phyloP scores from a whole-genome alignment of 805 yeast genomes.

The Schwanniomyces pseudopolymorphus region DNA sequence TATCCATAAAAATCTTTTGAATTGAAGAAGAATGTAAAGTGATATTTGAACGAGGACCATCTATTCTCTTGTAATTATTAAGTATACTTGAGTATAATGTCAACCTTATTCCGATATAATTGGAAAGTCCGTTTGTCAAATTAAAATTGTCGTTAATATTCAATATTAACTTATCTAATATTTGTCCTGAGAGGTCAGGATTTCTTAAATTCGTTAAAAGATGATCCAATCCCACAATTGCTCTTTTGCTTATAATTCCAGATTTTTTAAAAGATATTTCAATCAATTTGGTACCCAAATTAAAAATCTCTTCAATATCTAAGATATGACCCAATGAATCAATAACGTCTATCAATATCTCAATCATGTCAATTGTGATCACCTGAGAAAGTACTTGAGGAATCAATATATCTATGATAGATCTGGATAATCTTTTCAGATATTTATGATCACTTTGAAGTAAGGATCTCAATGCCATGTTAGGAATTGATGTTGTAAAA shows the following conservation, averaged over 20 bases:
- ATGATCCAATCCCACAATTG: constrained; percentile 49
- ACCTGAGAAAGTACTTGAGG: constrained; percentile 34
- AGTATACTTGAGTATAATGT: constrained; percentile 15
- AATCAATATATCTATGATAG: constrained; percentile 36
- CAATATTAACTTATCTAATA: constrained; percentile 16
- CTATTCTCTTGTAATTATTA: constrained; percentile 9
- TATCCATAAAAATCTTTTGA: constrained; percentile 15
- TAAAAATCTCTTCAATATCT: constrained; percentile 29
- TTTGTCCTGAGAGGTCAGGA: constrained; percentile 1
- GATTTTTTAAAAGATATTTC: constrained; percentile 36
- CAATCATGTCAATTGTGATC: constrained; percentile 57
- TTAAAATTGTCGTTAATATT: constrained; percentile 11
- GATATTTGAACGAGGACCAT: constrained; percentile 1
- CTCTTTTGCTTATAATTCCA: constrained; percentile 49
- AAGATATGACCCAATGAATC: constrained; percentile 48
- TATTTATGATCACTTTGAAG: constrained; percentile 26
- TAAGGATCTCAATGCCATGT: constrained; percentile 51
- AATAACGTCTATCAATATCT: constrained; percentile 57
- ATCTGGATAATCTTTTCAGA: constrained; percentile 18
- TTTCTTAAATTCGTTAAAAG: constrained; percentile 27
- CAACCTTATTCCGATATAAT: constrained; percentile 7
- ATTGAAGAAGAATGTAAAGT: constrained; percentile 3
- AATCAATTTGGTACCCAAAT: constrained; percentile 28
- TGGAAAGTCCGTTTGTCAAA: constrained; percentile 15
- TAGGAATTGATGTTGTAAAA: constrained; percentile 49